Evolutionary conservation across 2,329 filamentous ascomycete genomes (phyloP), one percentile per base, ranked within the genome.

Genomic region (Phaeosphaeriaceae sp.): DNA sequence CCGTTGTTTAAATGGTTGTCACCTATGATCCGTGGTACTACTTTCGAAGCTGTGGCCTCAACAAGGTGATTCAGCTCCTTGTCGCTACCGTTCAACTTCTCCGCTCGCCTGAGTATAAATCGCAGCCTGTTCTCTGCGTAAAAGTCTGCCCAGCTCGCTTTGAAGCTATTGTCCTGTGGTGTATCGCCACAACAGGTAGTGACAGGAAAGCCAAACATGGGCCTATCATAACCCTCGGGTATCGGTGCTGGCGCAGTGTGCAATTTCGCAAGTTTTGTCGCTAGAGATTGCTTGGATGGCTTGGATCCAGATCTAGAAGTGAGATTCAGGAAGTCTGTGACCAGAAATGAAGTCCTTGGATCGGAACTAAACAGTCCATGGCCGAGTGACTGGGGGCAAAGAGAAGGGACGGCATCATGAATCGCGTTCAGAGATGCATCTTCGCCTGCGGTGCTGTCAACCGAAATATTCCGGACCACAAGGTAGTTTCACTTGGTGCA

Each of bases 181-280:
- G 90, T 94, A 37, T 90, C 84, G 2, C 92, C 92, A 72, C 93
- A 97, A 73, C 89, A 96, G 0, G 92, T 97, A 1, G 88, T 77
- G 0, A 88, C 87, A 0, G 89, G 88, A 66, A 97, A 97, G 2
- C 93, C 93, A 60, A 93, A 97, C 74, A 86, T 78, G 2, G 85
- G 84, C 30, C 67, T 78, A 1, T 80, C 74, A 56, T 83, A 79
- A 16, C 83, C 84, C 9, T 81, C 71, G 1, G 87, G 86, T 0
- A 79, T 71, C 0, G 90, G 88, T 0, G 89, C 89, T 0, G 88
- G 84, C 1, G 86, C 90, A 2, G 83, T 87, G 72, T 97, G 93
- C 37, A 97, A 76, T 64, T 82, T 85, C 1, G 89, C 91, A 6
- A 97, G 79, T 70, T 96, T 92, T 54, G 82, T 74, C 0, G 91